A percentile compares a stretch with the other conserved stretches of the same genome.
phyloP scores from a whole-genome alignment of 2,329 filamentous ascomycete genomes.

The Leptodontidium sp. region DNA sequence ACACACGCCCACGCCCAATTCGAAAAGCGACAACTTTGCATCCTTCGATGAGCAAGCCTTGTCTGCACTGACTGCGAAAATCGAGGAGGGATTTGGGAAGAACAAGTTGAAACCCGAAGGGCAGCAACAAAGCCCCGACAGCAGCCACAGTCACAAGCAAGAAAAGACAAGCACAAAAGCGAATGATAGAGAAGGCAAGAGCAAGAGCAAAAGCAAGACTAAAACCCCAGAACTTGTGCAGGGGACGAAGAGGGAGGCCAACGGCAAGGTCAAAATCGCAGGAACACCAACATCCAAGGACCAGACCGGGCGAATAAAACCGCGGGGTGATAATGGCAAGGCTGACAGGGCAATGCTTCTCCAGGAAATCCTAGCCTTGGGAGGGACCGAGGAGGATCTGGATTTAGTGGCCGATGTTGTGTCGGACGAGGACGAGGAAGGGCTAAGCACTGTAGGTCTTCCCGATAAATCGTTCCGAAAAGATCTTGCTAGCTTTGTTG shows the following conservation, averaged over 20 bases:
- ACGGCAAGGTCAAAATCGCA: conserved; percentile 44
- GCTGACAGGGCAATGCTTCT: conserved; percentile 55
- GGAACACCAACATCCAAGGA: conserved; percentile 38
- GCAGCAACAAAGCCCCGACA: conserved; percentile 43
- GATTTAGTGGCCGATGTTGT: conserved; percentile 65
- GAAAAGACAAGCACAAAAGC: background rate
- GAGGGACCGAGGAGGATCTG: conserved; percentile 70
- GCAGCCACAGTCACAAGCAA: background rate
- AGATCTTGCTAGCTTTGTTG: conserved; percentile 61
- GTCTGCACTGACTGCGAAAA: conserved; percentile 62
- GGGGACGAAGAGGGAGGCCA: conserved; percentile 46
- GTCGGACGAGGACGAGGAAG: conserved; percentile 56
- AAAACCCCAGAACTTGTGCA: conserved; percentile 39
- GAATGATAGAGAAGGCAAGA: conserved; percentile 44
- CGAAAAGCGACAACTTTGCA: conserved; percentile 43
- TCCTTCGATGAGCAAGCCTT: conserved; percentile 60
- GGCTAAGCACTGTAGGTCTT: conserved; percentile 34
- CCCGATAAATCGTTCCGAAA: conserved; percentile 57
- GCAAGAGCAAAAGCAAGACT: conserved; percentile 40
- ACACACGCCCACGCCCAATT: conserved; percentile 5
- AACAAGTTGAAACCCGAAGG: conserved; percentile 49
- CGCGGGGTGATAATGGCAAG: conserved; percentile 30
- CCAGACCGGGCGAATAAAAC: conserved; percentile 22
- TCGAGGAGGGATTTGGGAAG: conserved; percentile 61
- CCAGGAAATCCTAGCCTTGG: conserved; percentile 70